Percentiles rank a stretch among this genome's conserved stretches.
These are phyloP conservation scores for Ceratorhiza oryzae-sativae DNA, from an alignment of 1,284 basidiomycete genomes.

Conservation along the genomic window DNA sequence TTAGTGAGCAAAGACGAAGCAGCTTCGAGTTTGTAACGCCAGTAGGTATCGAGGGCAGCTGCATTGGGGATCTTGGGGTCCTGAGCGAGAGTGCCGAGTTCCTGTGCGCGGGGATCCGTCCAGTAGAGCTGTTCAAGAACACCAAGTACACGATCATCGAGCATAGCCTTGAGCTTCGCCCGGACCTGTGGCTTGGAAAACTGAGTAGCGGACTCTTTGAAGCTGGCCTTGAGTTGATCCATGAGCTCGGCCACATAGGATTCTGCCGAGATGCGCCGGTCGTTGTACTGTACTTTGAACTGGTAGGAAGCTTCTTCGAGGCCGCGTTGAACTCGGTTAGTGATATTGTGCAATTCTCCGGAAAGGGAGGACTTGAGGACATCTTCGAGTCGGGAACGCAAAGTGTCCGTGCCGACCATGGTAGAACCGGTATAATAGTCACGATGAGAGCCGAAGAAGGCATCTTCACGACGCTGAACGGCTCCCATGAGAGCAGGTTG, in stretches of 20 bases:
- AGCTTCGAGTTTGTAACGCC: conserved; percentile 95
- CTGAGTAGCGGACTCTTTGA: conserved; percentile 84
- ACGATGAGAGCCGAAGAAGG: conserved; percentile 78
- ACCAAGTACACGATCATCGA: conserved; percentile 97
- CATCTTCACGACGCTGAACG: conserved; percentile 74
- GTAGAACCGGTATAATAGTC: conserved; percentile 72
- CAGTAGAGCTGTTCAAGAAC: conserved; percentile 97
- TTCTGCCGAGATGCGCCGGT: conserved; percentile 91
- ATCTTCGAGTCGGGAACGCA: conserved; percentile 90
- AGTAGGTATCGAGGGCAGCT: conserved; percentile 88
- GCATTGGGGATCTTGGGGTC: conserved; percentile 70
- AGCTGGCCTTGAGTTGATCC: conserved; percentile 88
- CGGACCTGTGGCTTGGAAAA: conserved; percentile 93
- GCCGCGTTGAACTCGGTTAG: conserved; percentile 95
- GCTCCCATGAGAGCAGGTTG: conserved; percentile 54
- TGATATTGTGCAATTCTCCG: conserved; percentile 91
- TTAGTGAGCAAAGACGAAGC: conserved; percentile 93
- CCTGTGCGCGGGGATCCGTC: conserved; percentile 84
- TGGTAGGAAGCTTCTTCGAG: conserved; percentile 97
- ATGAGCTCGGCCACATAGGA: conserved; percentile 98
- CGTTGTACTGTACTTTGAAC: conserved; percentile 99
- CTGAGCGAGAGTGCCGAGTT: conserved; percentile 75
- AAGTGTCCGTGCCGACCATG: conserved; percentile 89
- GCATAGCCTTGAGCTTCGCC: conserved; percentile 84
- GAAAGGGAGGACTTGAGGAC: conserved; percentile 98